phyloP scores from a whole-genome alignment of 805 yeast genomes.

The Metschnikowia gelsemii region DNA sequence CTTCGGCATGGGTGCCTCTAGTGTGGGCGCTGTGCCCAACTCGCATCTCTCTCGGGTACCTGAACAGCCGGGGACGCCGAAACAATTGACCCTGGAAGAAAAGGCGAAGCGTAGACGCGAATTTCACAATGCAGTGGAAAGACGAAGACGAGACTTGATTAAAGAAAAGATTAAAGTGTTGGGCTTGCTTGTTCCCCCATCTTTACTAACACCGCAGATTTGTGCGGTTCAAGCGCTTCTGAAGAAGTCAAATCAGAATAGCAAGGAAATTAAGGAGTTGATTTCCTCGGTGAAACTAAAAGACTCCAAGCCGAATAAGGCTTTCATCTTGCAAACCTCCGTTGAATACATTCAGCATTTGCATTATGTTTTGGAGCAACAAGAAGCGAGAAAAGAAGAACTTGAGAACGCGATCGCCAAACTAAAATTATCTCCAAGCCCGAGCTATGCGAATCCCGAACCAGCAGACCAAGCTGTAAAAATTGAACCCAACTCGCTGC shows the following conservation, averaged over 20 bases:
- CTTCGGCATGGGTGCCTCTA: constrained; percentile 8
- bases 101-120: constrained; percentile 77
- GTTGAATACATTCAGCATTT: constrained; percentile 77
- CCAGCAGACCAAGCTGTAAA: background rate
- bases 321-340: constrained; percentile 70
- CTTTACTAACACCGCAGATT: constrained; percentile 51
- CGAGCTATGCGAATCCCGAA: background rate
- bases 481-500: background rate
- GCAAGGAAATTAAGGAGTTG: constrained; percentile 36
- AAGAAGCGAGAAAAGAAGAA: constrained; percentile 46
- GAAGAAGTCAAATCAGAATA: constrained; percentile 29
- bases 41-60: constrained; percentile 8
- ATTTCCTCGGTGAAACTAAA: constrained; percentile 45
- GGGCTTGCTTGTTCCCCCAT: constrained; percentile 78
- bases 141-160: constrained; percentile 86
- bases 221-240: constrained; percentile 45
- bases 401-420: constrained; percentile 31
- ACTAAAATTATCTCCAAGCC: constrained; percentile 3
- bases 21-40: constrained; percentile 8
- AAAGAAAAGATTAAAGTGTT: constrained; percentile 85
- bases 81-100: constrained; percentile 57
- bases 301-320: constrained; percentile 80
- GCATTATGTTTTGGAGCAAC: constrained; percentile 57
- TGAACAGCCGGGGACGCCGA: constrained; percentile 27
- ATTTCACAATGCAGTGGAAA: constrained; percentile 91